Evolutionary conservation across 1,139 yeast species (phyloP).

Genomic region (Taphrina wiesneri): DNA sequence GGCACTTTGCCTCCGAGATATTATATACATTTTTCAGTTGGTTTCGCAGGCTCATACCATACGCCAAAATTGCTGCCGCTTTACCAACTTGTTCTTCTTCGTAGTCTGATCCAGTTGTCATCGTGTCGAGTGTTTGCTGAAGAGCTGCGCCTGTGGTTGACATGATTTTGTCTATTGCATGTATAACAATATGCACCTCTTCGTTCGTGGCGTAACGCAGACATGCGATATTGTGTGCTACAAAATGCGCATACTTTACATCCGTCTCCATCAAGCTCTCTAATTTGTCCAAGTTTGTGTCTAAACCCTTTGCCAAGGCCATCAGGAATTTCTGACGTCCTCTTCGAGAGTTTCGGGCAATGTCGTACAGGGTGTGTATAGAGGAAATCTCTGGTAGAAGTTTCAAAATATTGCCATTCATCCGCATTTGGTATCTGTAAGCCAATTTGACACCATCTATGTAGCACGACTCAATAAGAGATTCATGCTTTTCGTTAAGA

Average conservation of each 20-base stretch:
- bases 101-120: not conserved
- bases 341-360: constrained; percentile 51
- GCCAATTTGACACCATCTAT: constrained; percentile 65
- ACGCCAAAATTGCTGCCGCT: constrained; percentile 26
- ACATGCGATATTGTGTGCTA: constrained; percentile 49
- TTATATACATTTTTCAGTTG: constrained; percentile 29
- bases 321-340: constrained; percentile 54
- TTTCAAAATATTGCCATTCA: constrained; percentile 33
- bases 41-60: constrained; percentile 15
- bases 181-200: constrained; percentile 47
- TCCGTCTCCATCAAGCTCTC: constrained; percentile 35
- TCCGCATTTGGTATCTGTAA: constrained; percentile 49
- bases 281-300: constrained; percentile 42
- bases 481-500: constrained; percentile 65
- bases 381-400: constrained; percentile 5
- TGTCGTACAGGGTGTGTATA: constrained; percentile 47
- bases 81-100: not conserved
- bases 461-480: constrained; percentile 66
- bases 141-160: constrained; percentile 50
- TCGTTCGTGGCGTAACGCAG: constrained; percentile 51
- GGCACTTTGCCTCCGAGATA: constrained; percentile 35
- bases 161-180: constrained; percentile 43
- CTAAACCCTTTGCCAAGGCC: constrained; percentile 48
- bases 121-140: constrained; percentile 40
- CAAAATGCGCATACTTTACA: constrained; percentile 39